These are phyloP conservation scores for Deuterostichococcus epilithicus DNA, from an alignment of 139 green algal species.

Conservation along the genomic window DNA sequence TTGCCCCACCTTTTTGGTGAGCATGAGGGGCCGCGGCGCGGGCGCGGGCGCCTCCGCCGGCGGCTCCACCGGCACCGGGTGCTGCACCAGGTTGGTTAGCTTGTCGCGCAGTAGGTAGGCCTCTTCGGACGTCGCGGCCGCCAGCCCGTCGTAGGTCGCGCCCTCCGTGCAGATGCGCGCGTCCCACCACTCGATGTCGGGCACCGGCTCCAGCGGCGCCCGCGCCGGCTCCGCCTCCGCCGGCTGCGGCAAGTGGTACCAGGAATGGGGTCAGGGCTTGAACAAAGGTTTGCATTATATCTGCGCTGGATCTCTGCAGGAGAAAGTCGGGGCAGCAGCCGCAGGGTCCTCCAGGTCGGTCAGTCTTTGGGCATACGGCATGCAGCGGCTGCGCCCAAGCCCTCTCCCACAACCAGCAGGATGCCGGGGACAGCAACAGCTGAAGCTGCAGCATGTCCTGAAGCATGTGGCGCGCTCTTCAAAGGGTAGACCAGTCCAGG, in stretches of 20 bases:
- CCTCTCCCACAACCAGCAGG: too few relatives aligned
- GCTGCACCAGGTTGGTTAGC: conserved; percentile 77
- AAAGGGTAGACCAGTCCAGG: too few relatives aligned
- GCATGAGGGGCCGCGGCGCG: conserved; percentile 75
- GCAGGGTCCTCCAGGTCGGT: too few relatives aligned
- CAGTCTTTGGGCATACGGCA: too few relatives aligned
- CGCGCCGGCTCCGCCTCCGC: neutral
- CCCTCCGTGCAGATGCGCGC: conserved; percentile 15
- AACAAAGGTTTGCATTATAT: too few relatives aligned
- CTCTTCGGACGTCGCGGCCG: neutral
- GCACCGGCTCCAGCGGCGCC: conserved; percentile 27
- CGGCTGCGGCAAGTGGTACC: neutral
- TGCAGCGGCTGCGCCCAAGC: too few relatives aligned
- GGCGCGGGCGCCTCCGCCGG: conserved; percentile 72
- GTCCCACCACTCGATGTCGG: conserved; percentile 86
- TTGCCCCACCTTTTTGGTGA: conserved; percentile 57
- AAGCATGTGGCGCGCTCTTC: too few relatives aligned
- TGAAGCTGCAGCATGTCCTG: too few relatives aligned
- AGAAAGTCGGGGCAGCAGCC: too few relatives aligned
- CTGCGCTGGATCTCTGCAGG: too few relatives aligned
- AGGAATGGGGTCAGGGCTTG: too few relatives aligned
- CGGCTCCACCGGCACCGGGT: conserved; percentile 87
- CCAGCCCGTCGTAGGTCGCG: neutral
- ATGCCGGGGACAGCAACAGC: too few relatives aligned
- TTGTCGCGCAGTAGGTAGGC: conserved; percentile 6